Percentiles rank a stretch among this genome's conserved stretches.
Conservation (phyloP, 2,329 filamentous ascomycete species). For the Penicillium sp. region DNA sequence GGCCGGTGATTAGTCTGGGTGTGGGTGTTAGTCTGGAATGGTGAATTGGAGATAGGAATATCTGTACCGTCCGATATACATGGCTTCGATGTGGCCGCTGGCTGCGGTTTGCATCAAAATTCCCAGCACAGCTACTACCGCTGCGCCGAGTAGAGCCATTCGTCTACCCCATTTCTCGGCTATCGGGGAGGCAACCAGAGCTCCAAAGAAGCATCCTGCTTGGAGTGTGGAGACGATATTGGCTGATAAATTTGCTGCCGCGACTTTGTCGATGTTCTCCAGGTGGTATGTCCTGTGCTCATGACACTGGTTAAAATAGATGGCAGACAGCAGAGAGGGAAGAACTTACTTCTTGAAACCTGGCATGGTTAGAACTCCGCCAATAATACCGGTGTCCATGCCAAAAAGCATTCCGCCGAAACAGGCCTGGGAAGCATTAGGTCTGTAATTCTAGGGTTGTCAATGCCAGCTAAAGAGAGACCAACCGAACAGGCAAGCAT, state of each 20-base stretch:
- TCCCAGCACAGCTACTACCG: constrained; percentile 58
- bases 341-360: constrained; percentile 53
- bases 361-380: constrained; percentile 62
- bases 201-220: constrained; percentile 65
- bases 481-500: constrained; percentile 58
- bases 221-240: constrained; percentile 72
- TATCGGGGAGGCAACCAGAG: constrained; percentile 48
- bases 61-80: constrained; percentile 63
- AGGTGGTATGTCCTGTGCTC: constrained; percentile 53
- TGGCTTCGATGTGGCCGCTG: constrained; percentile 58
- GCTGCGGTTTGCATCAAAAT: constrained; percentile 64
- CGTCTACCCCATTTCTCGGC: constrained; percentile 55
- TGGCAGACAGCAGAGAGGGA: background rate
- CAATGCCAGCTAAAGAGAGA: background rate
- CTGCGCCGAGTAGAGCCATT: constrained; percentile 54
- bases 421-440: constrained; percentile 48
- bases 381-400: constrained; percentile 65
- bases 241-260: constrained; percentile 56
- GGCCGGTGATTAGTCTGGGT: constrained; percentile 50
- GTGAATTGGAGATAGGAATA: background rate
- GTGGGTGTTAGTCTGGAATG: background rate
- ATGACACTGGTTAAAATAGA: constrained; percentile 13
- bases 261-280: constrained; percentile 39
- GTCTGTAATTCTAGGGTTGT: background rate
- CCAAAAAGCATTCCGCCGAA: constrained; percentile 70